Evolutionary conservation across 2,329 filamentous ascomycete genomes (phyloP).

Genomic region (Aspergillus nomiae): DNA sequence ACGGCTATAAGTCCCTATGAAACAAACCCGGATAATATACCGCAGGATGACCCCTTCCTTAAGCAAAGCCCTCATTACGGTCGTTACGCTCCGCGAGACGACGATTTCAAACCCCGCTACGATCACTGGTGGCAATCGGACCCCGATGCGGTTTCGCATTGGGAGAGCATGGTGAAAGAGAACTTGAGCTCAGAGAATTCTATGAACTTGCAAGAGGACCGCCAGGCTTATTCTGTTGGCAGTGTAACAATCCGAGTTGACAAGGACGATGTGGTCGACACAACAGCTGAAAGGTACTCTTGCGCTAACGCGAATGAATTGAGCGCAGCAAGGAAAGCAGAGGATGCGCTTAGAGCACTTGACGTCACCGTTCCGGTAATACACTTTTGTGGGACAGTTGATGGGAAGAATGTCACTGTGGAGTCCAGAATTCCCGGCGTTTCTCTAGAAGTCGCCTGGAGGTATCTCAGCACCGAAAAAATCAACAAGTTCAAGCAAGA

Average conservation of each 20-base stretch:
- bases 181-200: slow-evolving; percentile 36
- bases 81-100: slow-evolving; percentile 33
- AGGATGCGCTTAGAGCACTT: slow-evolving; percentile 35
- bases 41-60: slow-evolving; percentile 37
- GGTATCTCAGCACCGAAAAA: slow-evolving; percentile 36
- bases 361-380: slow-evolving; percentile 38
- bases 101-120: slow-evolving; percentile 40
- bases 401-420: slow-evolving; percentile 42
- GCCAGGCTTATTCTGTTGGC: slow-evolving; percentile 39
- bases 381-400: slow-evolving; percentile 40
- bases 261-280: slow-evolving; percentile 26
- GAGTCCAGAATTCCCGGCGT: slow-evolving; percentile 45
- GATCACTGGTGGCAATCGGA: slow-evolving; percentile 36
- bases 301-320: slow-evolving; percentile 42
- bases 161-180: slow-evolving; percentile 36
- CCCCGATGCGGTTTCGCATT: slow-evolving; percentile 34
- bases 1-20: slow-evolving; percentile 36
- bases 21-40: slow-evolving; percentile 33
- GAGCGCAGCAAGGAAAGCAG: slow-evolving; percentile 36
- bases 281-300: slow-evolving; percentile 33
- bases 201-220: slow-evolving; percentile 30
- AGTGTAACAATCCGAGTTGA: slow-evolving; percentile 42
- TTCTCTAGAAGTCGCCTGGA: slow-evolving; percentile 42
- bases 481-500: slow-evolving; percentile 39
- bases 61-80: slow-evolving; percentile 36